These are phyloP conservation scores for Gaultheria prostrata DNA, from an alignment of 148 eudicot species.

Conservation along the genomic window DNA sequence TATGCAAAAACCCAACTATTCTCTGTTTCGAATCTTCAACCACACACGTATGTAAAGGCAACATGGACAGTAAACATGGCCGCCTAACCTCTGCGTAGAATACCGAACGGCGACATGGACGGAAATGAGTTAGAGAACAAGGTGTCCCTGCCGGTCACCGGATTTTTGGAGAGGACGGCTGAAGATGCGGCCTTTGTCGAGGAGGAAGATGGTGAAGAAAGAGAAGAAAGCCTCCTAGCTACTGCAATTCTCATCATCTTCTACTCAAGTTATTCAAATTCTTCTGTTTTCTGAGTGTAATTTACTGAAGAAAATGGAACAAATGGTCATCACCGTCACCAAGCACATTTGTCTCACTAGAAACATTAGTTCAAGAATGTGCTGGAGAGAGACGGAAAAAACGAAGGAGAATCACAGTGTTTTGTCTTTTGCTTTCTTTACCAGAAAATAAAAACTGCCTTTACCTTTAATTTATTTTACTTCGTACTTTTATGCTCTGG, in stretches of 20 bases:
- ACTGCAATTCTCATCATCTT: constrained; percentile 9
- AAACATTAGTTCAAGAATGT: constrained; percentile 1
- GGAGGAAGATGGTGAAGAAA: background rate
- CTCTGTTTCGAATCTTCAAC: background rate
- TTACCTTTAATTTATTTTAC: background rate
- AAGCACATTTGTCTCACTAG: background rate
- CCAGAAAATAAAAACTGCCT: background rate
- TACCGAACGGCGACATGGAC: background rate
- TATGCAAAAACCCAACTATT: background rate
- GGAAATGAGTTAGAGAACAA: background rate
- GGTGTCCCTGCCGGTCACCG: background rate
- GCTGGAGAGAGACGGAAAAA: background rate
- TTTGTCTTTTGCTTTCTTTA: background rate
- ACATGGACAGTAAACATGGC: background rate
- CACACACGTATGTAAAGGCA: background rate
- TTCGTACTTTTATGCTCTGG: background rate
- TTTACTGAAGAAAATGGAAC: background rate
- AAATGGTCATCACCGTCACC: background rate
- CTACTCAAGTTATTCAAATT: background rate
- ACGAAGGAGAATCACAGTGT: background rate
- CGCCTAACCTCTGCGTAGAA: constrained; percentile 8
- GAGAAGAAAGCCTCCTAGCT: background rate
- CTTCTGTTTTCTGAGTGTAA: background rate
- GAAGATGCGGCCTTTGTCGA: background rate
- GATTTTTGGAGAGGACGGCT: background rate